Evolutionary conservation across 1,139 yeast genomes (phyloP).

Genomic region (Lipomyces yarrowii): DNA sequence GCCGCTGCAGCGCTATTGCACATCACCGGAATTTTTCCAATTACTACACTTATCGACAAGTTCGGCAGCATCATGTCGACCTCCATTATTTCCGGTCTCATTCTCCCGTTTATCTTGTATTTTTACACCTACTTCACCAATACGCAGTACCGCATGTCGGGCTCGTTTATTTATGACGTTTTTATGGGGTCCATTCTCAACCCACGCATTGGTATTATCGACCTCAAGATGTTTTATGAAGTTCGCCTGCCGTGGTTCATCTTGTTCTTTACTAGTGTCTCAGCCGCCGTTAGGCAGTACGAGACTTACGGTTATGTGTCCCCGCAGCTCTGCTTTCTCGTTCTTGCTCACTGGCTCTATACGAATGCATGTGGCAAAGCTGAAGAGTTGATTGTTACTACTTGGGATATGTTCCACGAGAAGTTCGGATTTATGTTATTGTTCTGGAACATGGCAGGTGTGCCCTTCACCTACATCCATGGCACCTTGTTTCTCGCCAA

Average conservation of each 20-base stretch:
- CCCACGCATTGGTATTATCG: constrained; percentile 91
- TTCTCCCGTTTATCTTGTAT: constrained; percentile 70
- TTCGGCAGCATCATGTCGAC: constrained; percentile 93
- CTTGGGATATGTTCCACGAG: constrained; percentile 99
- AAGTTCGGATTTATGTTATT: constrained; percentile 97
- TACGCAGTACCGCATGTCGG: constrained; percentile 87
- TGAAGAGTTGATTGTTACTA: constrained; percentile 93
- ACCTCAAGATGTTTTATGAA: constrained; percentile 94
- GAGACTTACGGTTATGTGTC: constrained; percentile 79
- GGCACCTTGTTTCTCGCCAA: constrained; percentile 79
- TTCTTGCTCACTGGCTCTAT: constrained; percentile 88
- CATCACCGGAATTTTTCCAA: constrained; percentile 68
- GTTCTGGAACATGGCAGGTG: constrained; percentile 99
- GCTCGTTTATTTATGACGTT: constrained; percentile 84
- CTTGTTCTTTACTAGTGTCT: constrained; percentile 73
- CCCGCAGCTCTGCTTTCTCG: constrained; percentile 71
- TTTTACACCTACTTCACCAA: constrained; percentile 54
- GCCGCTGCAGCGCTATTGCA: constrained; percentile 63
- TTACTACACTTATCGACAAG: constrained; percentile 72
- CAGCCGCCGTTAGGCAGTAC: constrained; percentile 74
- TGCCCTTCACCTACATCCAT: constrained; percentile 96
- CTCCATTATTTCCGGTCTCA: constrained; percentile 77
- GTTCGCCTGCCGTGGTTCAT: constrained; percentile 97
- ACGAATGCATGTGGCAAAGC: constrained; percentile 98
- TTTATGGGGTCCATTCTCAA: constrained; percentile 98